Conservation (phyloP, 805 yeast species). For the Nakazawaea laoshanensis region DNA sequence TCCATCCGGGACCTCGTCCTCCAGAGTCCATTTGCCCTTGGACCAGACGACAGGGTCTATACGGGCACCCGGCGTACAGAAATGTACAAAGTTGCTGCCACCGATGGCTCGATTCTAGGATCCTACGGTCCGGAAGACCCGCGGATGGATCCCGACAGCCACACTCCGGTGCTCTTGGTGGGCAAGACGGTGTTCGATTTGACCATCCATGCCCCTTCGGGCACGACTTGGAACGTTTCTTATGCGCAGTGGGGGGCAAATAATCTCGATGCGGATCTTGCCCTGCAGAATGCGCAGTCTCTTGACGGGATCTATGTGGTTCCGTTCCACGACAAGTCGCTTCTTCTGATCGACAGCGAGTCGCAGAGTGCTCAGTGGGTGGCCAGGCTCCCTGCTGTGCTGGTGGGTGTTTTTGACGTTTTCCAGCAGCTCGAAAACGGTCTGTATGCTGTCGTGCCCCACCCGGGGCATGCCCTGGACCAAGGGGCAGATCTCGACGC, state of each 20-base stretch:
- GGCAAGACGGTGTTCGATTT: constrained; percentile 71
- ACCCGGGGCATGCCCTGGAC: constrained; percentile 39
- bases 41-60: constrained; percentile 71
- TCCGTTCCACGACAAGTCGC: constrained; percentile 74
- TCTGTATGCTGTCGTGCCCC: constrained; percentile 53
- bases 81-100: constrained; percentile 63
- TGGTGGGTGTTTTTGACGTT: constrained; percentile 76
- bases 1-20: constrained; percentile 68
- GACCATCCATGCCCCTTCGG: constrained; percentile 62
- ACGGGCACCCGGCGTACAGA: constrained; percentile 79
- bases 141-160: constrained; percentile 12
- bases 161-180: constrained; percentile 44
- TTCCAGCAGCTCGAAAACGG: constrained; percentile 23
- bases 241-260: constrained; percentile 92
- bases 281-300: constrained; percentile 42
- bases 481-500: constrained; percentile 30
- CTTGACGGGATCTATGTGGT: constrained; percentile 71
- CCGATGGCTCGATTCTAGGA: constrained; percentile 64
- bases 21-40: constrained; percentile 78
- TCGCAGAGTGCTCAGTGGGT: constrained; percentile 78
- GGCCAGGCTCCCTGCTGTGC: constrained; percentile 59
- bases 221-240: constrained; percentile 71
- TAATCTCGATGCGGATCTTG: constrained; percentile 54
- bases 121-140: constrained; percentile 47
- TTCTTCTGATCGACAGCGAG: constrained; percentile 65